These are phyloP conservation scores for Aureobasidium sp. DNA, from an alignment of 2,329 filamentous ascomycete species.

Conservation along the genomic window DNA sequence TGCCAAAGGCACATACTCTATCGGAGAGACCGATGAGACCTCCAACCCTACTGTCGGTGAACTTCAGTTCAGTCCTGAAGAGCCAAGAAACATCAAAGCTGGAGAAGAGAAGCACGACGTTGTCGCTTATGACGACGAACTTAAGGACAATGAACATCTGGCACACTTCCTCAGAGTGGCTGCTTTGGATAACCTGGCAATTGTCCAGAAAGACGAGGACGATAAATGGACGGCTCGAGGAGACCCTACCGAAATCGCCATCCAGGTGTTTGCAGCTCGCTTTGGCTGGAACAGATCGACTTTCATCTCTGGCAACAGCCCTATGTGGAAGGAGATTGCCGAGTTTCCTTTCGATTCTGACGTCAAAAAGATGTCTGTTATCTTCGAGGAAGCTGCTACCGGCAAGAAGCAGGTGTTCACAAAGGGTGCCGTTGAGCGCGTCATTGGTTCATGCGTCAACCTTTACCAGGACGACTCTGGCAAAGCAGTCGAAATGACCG, in stretches of 20 bases:
- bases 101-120: conserved; percentile 15
- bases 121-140: conserved; percentile 5
- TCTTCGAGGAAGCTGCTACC: conserved; percentile 45
- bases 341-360: conserved; percentile 70
- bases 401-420: conserved; percentile 45
- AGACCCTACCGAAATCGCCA: conserved; percentile 66
- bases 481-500: conserved; percentile 40
- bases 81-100: conserved; percentile 17
- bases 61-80: conserved; percentile 36
- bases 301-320: conserved; percentile 44
- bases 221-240: conserved; percentile 59
- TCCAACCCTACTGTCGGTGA: conserved; percentile 56
- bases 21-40: conserved; percentile 51
- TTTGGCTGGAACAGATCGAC: conserved; percentile 54
- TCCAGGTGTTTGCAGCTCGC: conserved; percentile 65
- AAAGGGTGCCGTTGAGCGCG: conserved; percentile 63
- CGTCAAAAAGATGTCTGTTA: conserved; percentile 71
- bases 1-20: conserved; percentile 52
- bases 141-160: conserved; percentile 10
- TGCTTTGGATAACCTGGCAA: conserved; percentile 59
- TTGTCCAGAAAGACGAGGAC: conserved; percentile 48
- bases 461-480: conserved; percentile 38
- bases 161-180: conserved; percentile 52
- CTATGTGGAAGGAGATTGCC: conserved; percentile 52
- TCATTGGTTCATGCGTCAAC: conserved; percentile 55